These are phyloP conservation scores for Nyctanthes arbortristis DNA, from an alignment of 257 asterid species.

Conservation along the genomic window DNA sequence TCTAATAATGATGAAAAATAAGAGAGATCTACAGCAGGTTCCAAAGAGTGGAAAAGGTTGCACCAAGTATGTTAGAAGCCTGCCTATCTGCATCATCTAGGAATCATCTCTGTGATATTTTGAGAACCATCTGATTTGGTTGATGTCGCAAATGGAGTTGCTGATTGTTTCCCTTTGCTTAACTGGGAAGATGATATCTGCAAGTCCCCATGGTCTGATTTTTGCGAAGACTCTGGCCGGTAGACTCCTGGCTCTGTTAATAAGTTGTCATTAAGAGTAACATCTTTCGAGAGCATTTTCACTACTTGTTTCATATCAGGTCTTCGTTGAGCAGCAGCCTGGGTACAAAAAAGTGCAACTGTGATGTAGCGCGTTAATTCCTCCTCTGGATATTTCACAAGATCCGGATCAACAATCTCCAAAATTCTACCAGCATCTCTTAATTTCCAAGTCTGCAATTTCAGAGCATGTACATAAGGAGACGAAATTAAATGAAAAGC, in stretches of 20 bases:
- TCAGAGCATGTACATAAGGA: constrained; percentile 4
- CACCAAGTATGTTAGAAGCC: neutral
- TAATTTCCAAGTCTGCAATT: constrained; percentile 74
- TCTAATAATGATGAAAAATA: neutral
- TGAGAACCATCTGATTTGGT: constrained; percentile 31
- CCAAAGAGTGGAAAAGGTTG: constrained; percentile 25
- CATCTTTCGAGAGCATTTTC: constrained; percentile 64
- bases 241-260: constrained; percentile 62
- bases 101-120: constrained; percentile 47
- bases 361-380: constrained; percentile 55
- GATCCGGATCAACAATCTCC: constrained; percentile 67
- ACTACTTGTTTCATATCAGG: constrained; percentile 86
- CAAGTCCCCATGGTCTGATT: constrained; percentile 27
- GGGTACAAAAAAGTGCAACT: constrained; percentile 78
- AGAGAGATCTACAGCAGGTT: neutral
- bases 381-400: constrained; percentile 46
- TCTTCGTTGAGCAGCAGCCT: constrained; percentile 62
- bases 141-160: constrained; percentile 27
- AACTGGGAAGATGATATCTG: constrained; percentile 32
- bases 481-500: neutral
- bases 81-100: constrained; percentile 56
- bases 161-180: constrained; percentile 35
- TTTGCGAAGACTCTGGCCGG: constrained; percentile 31
- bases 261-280: constrained; percentile 52
- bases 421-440: constrained; percentile 54